These are phyloP conservation scores for Cenchrus purpureus DNA, from an alignment of 176 grass and related monocot species.

Conservation along the genomic window DNA sequence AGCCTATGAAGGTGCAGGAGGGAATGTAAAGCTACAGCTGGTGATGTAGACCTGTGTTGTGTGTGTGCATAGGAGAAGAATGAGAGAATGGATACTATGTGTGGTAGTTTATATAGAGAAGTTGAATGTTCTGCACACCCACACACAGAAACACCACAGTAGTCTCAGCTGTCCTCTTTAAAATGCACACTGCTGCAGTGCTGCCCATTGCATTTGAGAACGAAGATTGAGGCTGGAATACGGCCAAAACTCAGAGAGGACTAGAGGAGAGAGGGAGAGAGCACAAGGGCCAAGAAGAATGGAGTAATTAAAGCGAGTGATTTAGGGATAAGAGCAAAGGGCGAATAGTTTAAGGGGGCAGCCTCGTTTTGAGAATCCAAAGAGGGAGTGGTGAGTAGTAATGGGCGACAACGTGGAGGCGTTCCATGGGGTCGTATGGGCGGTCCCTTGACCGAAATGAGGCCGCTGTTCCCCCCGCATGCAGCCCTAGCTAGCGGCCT, in stretches of 20 bases:
- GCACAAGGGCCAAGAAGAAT: slow-evolving; percentile 60
- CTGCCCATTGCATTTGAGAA: slow-evolving; percentile 32
- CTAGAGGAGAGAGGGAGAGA: not conserved
- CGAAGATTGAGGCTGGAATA: slow-evolving; percentile 32
- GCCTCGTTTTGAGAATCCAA: slow-evolving; percentile 46
- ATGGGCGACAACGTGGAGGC: slow-evolving; percentile 73
- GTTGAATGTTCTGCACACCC: slow-evolving; percentile 15
- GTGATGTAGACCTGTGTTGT: slow-evolving; percentile 44
- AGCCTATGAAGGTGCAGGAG: slow-evolving; percentile 24
- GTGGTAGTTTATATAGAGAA: slow-evolving; percentile 52
- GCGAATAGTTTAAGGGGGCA: slow-evolving; percentile 45
- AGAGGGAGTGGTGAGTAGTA: slow-evolving; percentile 32
- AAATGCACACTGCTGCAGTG: not conserved
- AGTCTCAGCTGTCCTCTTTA: slow-evolving; percentile 22
- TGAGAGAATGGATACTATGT: slow-evolving; percentile 28
- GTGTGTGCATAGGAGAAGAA: slow-evolving; percentile 47
- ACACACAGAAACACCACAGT: not conserved
- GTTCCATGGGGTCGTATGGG: slow-evolving; percentile 49
- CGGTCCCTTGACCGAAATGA: slow-evolving; percentile 67
- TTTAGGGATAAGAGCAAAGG: slow-evolving; percentile 51
- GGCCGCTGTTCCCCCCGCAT: slow-evolving; percentile 55
- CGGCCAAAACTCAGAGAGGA: slow-evolving; percentile 43
- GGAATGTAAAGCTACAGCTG: slow-evolving; percentile 35
- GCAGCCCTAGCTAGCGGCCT: slow-evolving; percentile 46
- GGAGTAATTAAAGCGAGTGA: slow-evolving; percentile 57